Evolutionary conservation across 1,284 basidiomycete species (phyloP).

Genomic region (Fereydounia khargensis): DNA sequence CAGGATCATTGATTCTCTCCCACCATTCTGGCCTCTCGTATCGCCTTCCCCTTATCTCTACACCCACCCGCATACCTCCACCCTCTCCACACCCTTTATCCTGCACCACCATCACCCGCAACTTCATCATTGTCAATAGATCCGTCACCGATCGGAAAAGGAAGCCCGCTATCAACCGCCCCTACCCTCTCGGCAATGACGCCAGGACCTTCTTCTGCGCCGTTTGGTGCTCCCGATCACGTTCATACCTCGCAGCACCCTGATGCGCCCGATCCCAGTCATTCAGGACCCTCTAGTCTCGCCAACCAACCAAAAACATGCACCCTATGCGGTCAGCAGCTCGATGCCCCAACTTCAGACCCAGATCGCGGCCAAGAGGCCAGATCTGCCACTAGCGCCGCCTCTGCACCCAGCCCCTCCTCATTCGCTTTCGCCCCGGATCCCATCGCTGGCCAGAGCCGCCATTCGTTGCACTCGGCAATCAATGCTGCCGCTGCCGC

Average conservation of each 20-base stretch:
- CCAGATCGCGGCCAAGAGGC: too few species aligned
- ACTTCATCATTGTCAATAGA: not conserved
- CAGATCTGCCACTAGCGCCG: slow-evolving; percentile 6
- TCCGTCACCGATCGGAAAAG: too few species aligned
- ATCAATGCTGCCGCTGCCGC: slow-evolving; percentile 31
- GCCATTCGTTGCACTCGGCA: slow-evolving; percentile 25
- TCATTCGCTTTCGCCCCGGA: slow-evolving; percentile 34
- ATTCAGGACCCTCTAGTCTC: slow-evolving; percentile 2
- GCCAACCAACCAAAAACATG: slow-evolving; percentile 27
- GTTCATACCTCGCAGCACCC: not conserved
- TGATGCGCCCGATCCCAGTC: not conserved
- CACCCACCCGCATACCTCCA: not conserved
- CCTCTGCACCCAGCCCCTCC: slow-evolving; percentile 26
- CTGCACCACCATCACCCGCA: too few species aligned
- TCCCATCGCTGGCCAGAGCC: slow-evolving; percentile 16
- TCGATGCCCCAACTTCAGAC: slow-evolving; percentile 11
- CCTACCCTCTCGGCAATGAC: too few species aligned
- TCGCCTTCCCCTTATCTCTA: not conserved
- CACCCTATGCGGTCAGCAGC: slow-evolving; percentile 22
- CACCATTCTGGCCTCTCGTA: too few species aligned
- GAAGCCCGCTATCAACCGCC: too few species aligned
- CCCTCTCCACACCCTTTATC: not conserved
- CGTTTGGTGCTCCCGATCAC: not conserved
- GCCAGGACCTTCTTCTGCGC: slow-evolving; percentile 30
- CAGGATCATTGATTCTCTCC: too few species aligned